These are phyloP conservation scores for Clitoria ternatea DNA, from an alignment of 306 rosid genomes.

Conservation along the genomic window DNA sequence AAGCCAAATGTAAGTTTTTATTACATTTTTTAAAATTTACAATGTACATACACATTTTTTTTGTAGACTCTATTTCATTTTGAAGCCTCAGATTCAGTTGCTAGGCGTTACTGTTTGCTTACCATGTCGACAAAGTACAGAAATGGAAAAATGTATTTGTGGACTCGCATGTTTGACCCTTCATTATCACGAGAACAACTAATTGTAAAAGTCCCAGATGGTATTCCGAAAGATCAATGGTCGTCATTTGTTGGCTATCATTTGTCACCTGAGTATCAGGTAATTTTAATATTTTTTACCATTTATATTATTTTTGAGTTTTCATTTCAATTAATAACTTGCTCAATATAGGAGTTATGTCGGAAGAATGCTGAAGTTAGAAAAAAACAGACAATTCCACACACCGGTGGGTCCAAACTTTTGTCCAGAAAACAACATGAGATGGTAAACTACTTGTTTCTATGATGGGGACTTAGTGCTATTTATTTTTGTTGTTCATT, in stretches of 20 bases:
- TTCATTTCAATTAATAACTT: neutral
- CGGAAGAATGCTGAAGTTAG: neutral
- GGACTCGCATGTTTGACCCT: neutral
- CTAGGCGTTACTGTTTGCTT: conserved; percentile 5
- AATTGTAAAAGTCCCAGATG: neutral
- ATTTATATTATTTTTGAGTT: neutral
- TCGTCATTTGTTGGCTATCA: neutral
- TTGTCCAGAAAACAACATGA: neutral
- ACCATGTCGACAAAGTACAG: neutral
- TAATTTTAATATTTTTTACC: neutral
- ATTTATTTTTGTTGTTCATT: neutral
- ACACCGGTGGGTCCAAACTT: neutral
- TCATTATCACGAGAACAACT: neutral
- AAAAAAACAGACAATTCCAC: neutral
- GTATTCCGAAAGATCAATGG: neutral
- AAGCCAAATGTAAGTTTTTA: neutral
- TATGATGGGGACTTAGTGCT: neutral
- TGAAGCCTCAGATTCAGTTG: neutral
- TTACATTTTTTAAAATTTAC: neutral
- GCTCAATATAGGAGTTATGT: neutral
- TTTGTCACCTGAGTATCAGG: neutral
- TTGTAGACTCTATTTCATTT: neutral
- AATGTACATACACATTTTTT: neutral
- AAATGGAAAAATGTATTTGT: neutral
- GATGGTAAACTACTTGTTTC: neutral